Percentiles rank a stretch among this genome's conserved stretches.
phyloP scores from a whole-genome alignment of 176 grass and related monocot species.

The Hordeum marinum region DNA sequence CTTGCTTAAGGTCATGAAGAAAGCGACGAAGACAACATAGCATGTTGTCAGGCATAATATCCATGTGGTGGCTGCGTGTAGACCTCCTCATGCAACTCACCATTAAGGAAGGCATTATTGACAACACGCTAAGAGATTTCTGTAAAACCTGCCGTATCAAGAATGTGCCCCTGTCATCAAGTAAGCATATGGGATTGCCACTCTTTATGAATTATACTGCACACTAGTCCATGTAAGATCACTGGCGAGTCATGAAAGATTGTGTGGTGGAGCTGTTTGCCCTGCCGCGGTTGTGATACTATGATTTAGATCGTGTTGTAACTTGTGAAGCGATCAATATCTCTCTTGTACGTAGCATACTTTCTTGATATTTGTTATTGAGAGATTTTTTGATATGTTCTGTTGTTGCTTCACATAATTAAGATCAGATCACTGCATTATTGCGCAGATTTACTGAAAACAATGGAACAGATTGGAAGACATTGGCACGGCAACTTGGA shows the following conservation, averaged over 20 bases:
- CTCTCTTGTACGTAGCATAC: neutral
- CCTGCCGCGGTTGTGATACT: neutral
- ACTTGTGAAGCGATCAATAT: neutral
- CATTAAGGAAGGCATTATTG: neutral
- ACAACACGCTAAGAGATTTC: neutral
- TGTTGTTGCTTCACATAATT: conserved; percentile 10
- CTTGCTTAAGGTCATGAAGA: neutral
- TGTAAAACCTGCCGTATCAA: neutral
- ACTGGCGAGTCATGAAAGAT: neutral
- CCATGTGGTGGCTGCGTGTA: neutral
- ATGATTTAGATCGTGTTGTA: neutral
- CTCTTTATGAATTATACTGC: neutral
- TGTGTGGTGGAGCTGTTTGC: neutral
- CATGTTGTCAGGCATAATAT: neutral
- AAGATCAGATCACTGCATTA: neutral
- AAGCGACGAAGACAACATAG: neutral
- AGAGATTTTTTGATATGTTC: conserved; percentile 1
- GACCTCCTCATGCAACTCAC: neutral
- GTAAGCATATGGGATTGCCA: neutral
- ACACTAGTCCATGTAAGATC: neutral
- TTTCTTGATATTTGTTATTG: conserved; percentile 11
- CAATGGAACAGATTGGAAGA: conserved; percentile 48
- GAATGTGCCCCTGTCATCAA: neutral
- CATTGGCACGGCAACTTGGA: conserved; percentile 44
- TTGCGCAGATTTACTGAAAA: conserved; percentile 43